These are phyloP conservation scores for Diutina rugosa DNA, from an alignment of 1,139 yeast genomes.

Conservation along the genomic window DNA sequence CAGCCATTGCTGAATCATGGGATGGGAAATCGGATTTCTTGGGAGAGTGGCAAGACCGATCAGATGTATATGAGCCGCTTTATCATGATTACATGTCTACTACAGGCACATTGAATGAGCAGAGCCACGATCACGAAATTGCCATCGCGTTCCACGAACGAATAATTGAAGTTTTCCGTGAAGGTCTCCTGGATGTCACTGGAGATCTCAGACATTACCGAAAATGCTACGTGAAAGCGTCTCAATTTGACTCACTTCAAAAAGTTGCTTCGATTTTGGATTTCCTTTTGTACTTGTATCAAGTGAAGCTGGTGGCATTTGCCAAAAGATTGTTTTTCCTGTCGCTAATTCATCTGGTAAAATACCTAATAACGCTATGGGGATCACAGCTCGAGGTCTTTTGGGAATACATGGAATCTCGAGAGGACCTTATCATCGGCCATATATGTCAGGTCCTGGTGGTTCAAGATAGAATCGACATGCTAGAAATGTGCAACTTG, in stretches of 20 bases:
- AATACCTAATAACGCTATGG: neutral
- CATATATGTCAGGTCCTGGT: neutral
- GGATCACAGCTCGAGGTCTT: neutral
- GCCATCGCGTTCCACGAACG: neutral
- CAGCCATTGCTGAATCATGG: neutral
- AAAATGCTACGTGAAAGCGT: neutral
- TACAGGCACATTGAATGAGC: neutral
- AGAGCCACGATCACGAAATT: neutral
- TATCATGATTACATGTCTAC: neutral
- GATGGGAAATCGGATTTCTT: neutral
- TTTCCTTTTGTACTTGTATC: neutral
- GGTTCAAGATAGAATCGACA: neutral
- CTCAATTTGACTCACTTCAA: neutral
- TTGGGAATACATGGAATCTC: conserved; percentile 1
- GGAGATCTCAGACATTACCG: neutral
- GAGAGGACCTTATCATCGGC: neutral
- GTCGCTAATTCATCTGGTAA: neutral
- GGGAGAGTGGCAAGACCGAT: neutral
- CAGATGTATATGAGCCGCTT: neutral
- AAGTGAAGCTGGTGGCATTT: neutral
- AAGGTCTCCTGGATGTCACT: neutral
- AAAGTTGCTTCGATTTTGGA: neutral
- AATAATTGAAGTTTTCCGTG: neutral
- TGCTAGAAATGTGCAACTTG: neutral
- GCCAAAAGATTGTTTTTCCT: neutral